Evolutionary conservation across 140 eudicot genomes (phyloP).

Genomic region (Eryngium alpinum): DNA sequence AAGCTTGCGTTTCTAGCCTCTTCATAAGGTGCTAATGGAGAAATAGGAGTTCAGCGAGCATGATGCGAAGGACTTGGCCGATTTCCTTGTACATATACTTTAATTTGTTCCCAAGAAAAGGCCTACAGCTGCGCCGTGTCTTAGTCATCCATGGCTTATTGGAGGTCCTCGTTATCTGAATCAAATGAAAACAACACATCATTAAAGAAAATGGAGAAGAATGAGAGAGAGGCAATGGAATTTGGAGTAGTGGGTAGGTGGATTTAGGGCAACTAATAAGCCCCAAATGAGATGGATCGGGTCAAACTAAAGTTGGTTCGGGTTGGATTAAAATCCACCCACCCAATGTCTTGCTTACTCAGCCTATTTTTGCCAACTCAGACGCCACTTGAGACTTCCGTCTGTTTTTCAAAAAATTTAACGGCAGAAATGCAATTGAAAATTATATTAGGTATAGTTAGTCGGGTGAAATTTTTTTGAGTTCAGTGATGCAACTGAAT

Average conservation of each 20-base stretch:
- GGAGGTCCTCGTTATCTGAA: slow-evolving; percentile 33
- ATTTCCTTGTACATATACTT: slow-evolving; percentile 74
- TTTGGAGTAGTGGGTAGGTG: slow-evolving; percentile 76
- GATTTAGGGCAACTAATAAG: too few species aligned
- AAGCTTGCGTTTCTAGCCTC: slow-evolving; percentile 87
- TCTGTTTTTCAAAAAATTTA: too few species aligned
- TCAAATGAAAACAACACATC: slow-evolving; percentile 27
- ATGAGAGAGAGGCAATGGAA: slow-evolving; percentile 85
- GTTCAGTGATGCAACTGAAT: too few species aligned
- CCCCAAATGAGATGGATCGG: too few species aligned
- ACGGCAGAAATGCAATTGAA: too few species aligned
- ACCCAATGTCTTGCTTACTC: too few species aligned
- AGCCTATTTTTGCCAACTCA: too few species aligned
- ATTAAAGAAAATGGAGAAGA: slow-evolving; percentile 43
- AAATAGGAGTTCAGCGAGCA: slow-evolving; percentile 75
- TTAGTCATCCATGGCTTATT: slow-evolving; percentile 70
- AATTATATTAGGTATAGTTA: too few species aligned
- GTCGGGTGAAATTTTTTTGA: too few species aligned
- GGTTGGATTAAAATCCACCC: too few species aligned
- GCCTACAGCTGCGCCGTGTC: slow-evolving; percentile 88
- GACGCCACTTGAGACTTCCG: too few species aligned
- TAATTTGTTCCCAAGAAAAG: slow-evolving; percentile 94
- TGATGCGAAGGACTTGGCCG: slow-evolving; percentile 77
- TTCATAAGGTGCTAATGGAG: slow-evolving; percentile 69
- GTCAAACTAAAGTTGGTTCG: too few species aligned